A percentile compares a stretch with the other conserved stretches of the same genome.
These are phyloP conservation scores for Lentinula aciculospora DNA, from an alignment of 768 basidiomycete species.

Conservation along the genomic window DNA sequence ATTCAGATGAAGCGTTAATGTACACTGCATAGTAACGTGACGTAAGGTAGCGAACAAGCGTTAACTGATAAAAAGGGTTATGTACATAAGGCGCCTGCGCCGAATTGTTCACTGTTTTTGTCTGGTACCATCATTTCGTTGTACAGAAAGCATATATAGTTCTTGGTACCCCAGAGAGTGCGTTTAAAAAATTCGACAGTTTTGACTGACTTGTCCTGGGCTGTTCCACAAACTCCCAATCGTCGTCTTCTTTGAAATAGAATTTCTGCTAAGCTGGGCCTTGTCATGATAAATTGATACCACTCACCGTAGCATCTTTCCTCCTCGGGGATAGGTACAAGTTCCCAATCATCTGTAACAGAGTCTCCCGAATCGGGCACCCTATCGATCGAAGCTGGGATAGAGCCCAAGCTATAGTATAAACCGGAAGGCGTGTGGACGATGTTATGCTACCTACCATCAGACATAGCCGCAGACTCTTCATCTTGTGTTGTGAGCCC, in stretches of 20 bases:
- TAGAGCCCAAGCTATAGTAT: not conserved
- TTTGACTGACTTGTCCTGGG: not conserved
- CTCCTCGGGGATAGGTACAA: not conserved
- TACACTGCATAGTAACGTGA: not conserved
- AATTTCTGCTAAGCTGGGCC: not conserved
- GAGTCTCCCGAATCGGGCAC: not conserved
- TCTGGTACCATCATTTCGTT: not conserved
- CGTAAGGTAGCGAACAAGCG: too few species aligned
- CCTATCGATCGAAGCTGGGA: not conserved
- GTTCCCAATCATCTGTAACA: not conserved
- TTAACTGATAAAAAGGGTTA: too few species aligned
- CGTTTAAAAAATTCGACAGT: not conserved
- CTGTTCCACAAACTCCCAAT: not conserved
- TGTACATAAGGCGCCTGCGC: too few species aligned
- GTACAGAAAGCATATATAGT: not conserved
- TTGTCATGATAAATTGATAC: not conserved
- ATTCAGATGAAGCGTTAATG: too few species aligned
- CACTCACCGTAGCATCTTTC: not conserved
- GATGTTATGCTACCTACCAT: too few species aligned
- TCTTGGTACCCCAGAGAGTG: not conserved
- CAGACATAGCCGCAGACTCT: not conserved
- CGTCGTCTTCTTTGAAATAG: not conserved
- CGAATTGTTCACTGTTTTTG: not conserved
- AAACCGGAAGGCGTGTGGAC: not conserved
- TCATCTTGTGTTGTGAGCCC: not conserved